These are phyloP conservation scores for Candida khao-thaluensis DNA, from an alignment of 805 yeast genomes.

Conservation along the genomic window DNA sequence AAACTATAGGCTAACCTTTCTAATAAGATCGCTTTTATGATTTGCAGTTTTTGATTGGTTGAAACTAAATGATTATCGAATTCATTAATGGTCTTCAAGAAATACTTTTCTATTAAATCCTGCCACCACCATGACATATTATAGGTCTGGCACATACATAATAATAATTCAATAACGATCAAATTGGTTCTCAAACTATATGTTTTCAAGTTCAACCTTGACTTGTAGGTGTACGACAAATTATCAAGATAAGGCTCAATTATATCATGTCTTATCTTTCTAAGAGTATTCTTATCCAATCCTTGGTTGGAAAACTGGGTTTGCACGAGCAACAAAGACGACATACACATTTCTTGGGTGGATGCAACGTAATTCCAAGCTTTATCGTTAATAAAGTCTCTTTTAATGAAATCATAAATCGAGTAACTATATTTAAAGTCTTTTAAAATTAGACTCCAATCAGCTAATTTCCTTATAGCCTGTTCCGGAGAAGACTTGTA, in stretches of 20 bases:
- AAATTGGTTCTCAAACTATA: conserved; percentile 70
- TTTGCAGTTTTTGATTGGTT: conserved; percentile 43
- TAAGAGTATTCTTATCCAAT: conserved; percentile 41
- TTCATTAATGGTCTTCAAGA: conserved; percentile 47
- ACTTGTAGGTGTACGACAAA: conserved; percentile 69
- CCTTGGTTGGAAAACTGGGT: conserved; percentile 35
- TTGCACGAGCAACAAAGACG: conserved; percentile 64
- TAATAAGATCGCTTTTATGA: conserved; percentile 45
- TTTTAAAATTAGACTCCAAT: conserved; percentile 87
- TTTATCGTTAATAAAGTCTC: conserved; percentile 73
- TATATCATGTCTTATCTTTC: conserved; percentile 52
- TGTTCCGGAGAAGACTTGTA: conserved; percentile 66
- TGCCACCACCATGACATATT: conserved; percentile 46
- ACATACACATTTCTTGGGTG: conserved; percentile 83
- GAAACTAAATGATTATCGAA: conserved; percentile 40
- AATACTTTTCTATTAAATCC: conserved; percentile 42
- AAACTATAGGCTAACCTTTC: conserved; percentile 45
- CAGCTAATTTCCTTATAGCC: conserved; percentile 78
- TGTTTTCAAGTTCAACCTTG: conserved; percentile 66
- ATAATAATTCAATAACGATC: conserved; percentile 67
- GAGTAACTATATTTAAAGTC: conserved; percentile 84
- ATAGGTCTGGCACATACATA: conserved; percentile 44
- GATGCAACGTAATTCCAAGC: conserved; percentile 82
- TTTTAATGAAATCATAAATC: conserved; percentile 77
- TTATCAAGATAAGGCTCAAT: conserved; percentile 67